Conservation (phyloP, 495 filamentous ascomycete genomes). For the Penicillium odoratum region DNA sequence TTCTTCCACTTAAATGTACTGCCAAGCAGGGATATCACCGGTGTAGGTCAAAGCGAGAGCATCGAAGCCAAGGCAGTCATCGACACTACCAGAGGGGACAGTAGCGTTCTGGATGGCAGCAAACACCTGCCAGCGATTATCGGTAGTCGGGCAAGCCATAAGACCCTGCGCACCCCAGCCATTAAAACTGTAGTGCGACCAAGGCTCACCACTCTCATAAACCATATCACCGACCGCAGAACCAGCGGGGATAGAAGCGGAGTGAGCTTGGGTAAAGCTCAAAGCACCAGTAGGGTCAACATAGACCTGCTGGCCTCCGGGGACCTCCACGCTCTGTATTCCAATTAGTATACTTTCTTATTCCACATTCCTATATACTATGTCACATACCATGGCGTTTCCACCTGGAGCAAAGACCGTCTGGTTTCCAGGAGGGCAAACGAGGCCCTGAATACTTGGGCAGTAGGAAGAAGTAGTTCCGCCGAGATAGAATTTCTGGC, state of each 20-base stretch:
- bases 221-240: slow-evolving; percentile 47
- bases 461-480: slow-evolving; percentile 43
- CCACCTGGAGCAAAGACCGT: slow-evolving; percentile 44
- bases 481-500: slow-evolving; percentile 44
- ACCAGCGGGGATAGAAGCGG: slow-evolving; percentile 54
- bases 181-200: slow-evolving; percentile 31
- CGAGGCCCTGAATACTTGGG: slow-evolving; percentile 21
- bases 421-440: slow-evolving; percentile 44
- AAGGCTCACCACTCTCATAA: slow-evolving; percentile 27
- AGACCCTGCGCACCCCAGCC: slow-evolving; percentile 38
- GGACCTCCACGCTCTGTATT: slow-evolving; percentile 51
- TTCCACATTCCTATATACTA: not conserved
- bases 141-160: slow-evolving; percentile 45
- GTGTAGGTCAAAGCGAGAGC: slow-evolving; percentile 32
- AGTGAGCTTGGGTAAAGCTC: slow-evolving; percentile 61
- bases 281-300: slow-evolving; percentile 56
- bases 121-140: slow-evolving; percentile 47
- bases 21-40: slow-evolving; percentile 38
- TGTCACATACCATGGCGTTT: slow-evolving; percentile 32
- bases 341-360: slow-evolving; percentile 5
- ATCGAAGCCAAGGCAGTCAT: slow-evolving; percentile 43
- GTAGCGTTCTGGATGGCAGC: slow-evolving; percentile 39
- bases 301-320: slow-evolving; percentile 67
- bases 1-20: slow-evolving; percentile 34
- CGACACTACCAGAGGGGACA: slow-evolving; percentile 38